A percentile compares a stretch with the other conserved stretches of the same genome.
phyloP scores from a whole-genome alignment of 2,329 filamentous ascomycete species.

The Salinomyces thailandicus region DNA sequence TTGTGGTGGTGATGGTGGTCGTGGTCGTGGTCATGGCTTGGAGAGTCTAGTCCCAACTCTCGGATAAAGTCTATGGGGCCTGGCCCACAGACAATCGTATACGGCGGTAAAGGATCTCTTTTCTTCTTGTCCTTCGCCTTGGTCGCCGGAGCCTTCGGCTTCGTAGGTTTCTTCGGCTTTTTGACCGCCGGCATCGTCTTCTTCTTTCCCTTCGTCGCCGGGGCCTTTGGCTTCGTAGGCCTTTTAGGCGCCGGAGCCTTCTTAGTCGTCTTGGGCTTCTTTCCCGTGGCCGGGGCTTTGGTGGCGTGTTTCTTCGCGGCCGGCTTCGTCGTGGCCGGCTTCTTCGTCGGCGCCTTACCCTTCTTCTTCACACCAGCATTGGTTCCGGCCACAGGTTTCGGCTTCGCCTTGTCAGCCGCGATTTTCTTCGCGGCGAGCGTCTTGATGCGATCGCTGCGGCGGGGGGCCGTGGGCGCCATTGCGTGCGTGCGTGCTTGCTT shows the following conservation, averaged over 20 bases:
- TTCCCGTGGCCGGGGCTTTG: conserved; percentile 1
- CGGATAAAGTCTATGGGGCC: no score
- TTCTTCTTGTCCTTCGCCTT: background rate
- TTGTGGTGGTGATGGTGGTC: background rate
- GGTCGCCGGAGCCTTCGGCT: background rate
- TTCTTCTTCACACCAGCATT: conserved; percentile 7
- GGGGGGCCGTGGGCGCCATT: background rate
- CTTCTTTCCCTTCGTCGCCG: no score
- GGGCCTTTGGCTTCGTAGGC: background rate
- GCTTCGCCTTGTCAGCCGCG: background rate
- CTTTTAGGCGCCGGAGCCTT: conserved; percentile 6
- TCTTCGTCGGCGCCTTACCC: conserved; percentile 7
- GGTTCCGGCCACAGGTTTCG: conserved; percentile 4
- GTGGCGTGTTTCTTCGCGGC: conserved; percentile 2
- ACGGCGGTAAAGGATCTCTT: no score
- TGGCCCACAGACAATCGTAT: no score
- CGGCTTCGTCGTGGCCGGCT: conserved; percentile 5
- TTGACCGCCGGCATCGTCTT: background rate
- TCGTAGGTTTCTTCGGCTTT: background rate
- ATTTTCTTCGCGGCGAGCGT: background rate
- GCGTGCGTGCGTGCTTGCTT: conserved; percentile 1
- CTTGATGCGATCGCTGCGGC: conserved; percentile 2
- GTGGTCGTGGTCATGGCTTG: no score
- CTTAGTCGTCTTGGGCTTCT: conserved; percentile 6
- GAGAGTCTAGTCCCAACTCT: no score